Evolutionary conservation across 2,329 filamentous ascomycete genomes (phyloP), one percentile per base, ranked within the genome.

Genomic region (Aspergillus spinulosporus): DNA sequence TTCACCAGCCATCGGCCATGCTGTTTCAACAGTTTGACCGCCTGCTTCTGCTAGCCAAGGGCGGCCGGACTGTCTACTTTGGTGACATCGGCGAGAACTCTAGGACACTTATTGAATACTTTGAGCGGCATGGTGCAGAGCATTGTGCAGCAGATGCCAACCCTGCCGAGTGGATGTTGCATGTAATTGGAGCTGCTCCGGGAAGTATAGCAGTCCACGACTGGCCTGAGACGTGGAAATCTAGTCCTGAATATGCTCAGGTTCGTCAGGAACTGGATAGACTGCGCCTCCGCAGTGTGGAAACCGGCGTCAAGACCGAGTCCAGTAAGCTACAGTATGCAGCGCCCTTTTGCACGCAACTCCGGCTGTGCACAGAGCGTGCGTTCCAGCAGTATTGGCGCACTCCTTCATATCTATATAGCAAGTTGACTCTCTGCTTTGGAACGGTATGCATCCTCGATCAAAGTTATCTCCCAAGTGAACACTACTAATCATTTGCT

Each of bases 311-410:
- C 21, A 21, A 21, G 21, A 21, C 21, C 21, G 21, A 21, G 5
- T 70, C 69, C 6, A 61, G 69, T 44, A 70, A 76, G 15, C 76
- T 77, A 1, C 69, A 74, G 2, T 71, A 76, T 60, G 52, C 56
- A 37, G 47, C 42, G 3, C 55, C 61, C 78, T 84, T 53, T 79
- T 84, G 28, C 78, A 37, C 34, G 11, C 92, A 96, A 72, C 76
- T 93, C 42, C 76, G 74, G 53, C 81, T 87, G 67, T 88, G 90
- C 55, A 82, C 84, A 14, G 71, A 82, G 62, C 89, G 92, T 66
- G 88, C 93, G 26, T 94, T 94, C 79, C 84, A 92, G 69, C 91
- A 96, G 72, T 95, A 94, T 81, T 96, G 92, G 91, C 88, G 92
- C 58, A 92, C 88, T 0, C 92, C 92, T 0, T 83, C 86, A 2